Conservation (phyloP, 2,329 filamentous ascomycete species). For the Pestalotiopsis sp. region DNA sequence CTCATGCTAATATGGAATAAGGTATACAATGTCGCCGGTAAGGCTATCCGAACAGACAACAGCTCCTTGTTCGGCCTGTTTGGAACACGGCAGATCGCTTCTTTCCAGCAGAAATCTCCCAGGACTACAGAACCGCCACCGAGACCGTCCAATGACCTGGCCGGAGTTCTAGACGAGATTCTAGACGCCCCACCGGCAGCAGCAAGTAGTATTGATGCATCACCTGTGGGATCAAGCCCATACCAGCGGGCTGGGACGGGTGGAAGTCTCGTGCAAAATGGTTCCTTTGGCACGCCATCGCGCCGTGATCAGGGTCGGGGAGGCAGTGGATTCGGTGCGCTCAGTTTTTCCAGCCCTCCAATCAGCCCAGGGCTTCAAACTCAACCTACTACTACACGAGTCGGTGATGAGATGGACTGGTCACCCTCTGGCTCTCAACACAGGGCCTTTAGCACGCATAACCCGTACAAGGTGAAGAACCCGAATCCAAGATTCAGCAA, state of each 20-base stretch:
- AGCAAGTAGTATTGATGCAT: neutral
- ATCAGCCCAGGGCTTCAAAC: slow-evolving; percentile 15
- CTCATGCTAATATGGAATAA: slow-evolving; percentile 28
- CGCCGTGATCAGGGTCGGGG: neutral
- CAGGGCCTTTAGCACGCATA: slow-evolving; percentile 52
- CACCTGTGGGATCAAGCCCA: neutral
- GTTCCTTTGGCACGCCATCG: neutral
- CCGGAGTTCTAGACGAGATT: slow-evolving; percentile 28
- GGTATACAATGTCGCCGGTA: slow-evolving; percentile 45
- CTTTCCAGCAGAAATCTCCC: slow-evolving; percentile 16
- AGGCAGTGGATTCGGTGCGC: neutral
- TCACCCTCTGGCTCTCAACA: slow-evolving; percentile 59
- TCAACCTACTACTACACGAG: slow-evolving; percentile 25
- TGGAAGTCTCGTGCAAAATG: neutral
- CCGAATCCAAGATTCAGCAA: slow-evolving; percentile 46
- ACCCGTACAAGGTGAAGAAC: slow-evolving; percentile 38
- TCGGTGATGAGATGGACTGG: slow-evolving; percentile 72
- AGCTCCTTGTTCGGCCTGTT: slow-evolving; percentile 47
- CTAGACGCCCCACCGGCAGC: neutral
- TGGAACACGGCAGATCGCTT: slow-evolving; percentile 23
- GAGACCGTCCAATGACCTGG: slow-evolving; percentile 20
- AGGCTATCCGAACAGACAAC: slow-evolving; percentile 55
- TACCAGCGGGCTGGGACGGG: neutral
- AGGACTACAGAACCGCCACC: slow-evolving; percentile 32
- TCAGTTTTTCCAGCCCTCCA: slow-evolving; percentile 17